Conservation (phyloP, 1,284 basidiomycete genomes). For the Neolentinus lepideus region DNA sequence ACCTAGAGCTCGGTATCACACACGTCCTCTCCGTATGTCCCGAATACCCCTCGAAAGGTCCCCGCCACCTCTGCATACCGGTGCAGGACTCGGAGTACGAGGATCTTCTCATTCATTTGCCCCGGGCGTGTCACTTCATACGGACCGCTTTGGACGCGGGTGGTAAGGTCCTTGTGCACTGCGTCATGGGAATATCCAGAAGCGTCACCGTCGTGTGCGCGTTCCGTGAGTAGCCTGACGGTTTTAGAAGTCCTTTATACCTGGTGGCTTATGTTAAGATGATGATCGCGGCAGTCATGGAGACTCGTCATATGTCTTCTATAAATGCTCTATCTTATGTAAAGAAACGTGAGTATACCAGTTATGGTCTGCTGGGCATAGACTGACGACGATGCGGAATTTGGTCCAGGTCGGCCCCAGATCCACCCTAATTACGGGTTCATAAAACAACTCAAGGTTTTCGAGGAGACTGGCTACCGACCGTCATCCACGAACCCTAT, state of each 20-base stretch:
- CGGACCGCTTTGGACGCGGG: slow-evolving; percentile 36
- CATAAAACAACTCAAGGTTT: slow-evolving; percentile 48
- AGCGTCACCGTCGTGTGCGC: slow-evolving; percentile 54
- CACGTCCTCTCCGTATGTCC: slow-evolving; percentile 56
- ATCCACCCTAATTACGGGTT: slow-evolving; percentile 62
- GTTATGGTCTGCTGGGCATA: slow-evolving; percentile 6
- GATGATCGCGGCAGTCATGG: slow-evolving; percentile 39
- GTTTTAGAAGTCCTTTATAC: neutral
- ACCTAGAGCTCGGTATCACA: slow-evolving; percentile 38
- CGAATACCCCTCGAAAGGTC: slow-evolving; percentile 36
- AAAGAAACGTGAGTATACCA: slow-evolving; percentile 33
- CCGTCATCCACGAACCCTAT: slow-evolving; percentile 32
- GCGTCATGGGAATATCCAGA: slow-evolving; percentile 45
- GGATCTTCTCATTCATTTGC: slow-evolving; percentile 50
- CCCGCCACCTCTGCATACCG: slow-evolving; percentile 37
- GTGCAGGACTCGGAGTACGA: slow-evolving; percentile 56
- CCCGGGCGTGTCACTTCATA: slow-evolving; percentile 47
- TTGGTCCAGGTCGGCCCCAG: slow-evolving; percentile 37
- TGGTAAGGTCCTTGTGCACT: slow-evolving; percentile 66
- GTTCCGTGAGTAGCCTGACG: slow-evolving; percentile 38
- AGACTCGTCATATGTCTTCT: slow-evolving; percentile 32
- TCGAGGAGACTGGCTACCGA: slow-evolving; percentile 40
- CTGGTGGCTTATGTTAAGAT: neutral
- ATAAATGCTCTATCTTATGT: slow-evolving; percentile 39
- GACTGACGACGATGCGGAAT: slow-evolving; percentile 1